These are phyloP conservation scores for Zostera marina DNA, from an alignment of 116 monocot species.

Conservation along the genomic window DNA sequence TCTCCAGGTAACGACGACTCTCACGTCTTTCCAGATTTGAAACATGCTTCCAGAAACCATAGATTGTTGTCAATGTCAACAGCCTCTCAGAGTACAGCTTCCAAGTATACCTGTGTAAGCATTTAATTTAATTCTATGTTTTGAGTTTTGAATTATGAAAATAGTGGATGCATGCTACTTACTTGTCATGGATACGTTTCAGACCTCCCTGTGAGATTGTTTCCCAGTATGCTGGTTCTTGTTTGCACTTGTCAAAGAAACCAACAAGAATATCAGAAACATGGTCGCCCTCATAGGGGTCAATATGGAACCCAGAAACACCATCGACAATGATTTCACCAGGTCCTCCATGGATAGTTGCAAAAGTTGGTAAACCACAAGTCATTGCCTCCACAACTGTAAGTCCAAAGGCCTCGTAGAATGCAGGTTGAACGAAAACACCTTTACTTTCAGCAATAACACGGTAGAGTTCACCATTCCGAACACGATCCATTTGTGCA, in stretches of 20 bases:
- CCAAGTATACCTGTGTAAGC: slow-evolving; percentile 58
- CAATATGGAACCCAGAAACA: slow-evolving; percentile 76
- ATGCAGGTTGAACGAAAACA: slow-evolving; percentile 80
- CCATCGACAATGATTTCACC: slow-evolving; percentile 77
- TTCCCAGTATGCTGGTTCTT: slow-evolving; percentile 47
- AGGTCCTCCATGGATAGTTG: slow-evolving; percentile 66
- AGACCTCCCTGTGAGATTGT: slow-evolving; percentile 47
- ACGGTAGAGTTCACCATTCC: slow-evolving; percentile 86
- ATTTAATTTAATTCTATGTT: no score
- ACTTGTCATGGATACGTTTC: slow-evolving; percentile 74
- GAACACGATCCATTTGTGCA: slow-evolving; percentile 70
- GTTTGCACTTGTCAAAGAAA: slow-evolving; percentile 60
- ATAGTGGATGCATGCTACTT: not conserved
- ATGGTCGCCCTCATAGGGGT: slow-evolving; percentile 67
- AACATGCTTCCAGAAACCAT: slow-evolving; percentile 85
- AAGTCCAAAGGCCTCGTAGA: slow-evolving; percentile 83
- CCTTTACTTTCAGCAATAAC: slow-evolving; percentile 64
- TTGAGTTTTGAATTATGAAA: no score
- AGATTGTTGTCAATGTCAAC: slow-evolving; percentile 74
- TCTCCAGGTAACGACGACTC: slow-evolving; percentile 78
- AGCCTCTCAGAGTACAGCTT: slow-evolving; percentile 88
- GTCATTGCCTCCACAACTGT: slow-evolving; percentile 85
- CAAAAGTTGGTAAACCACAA: slow-evolving; percentile 77
- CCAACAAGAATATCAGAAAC: slow-evolving; percentile 47
- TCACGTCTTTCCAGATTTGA: slow-evolving; percentile 66